A percentile compares a stretch with the other conserved stretches of the same genome.
Evolutionary conservation across 2,329 filamentous ascomycete species (phyloP).

Genomic region (Ophiocordyceps polyrhachis-furcata): DNA sequence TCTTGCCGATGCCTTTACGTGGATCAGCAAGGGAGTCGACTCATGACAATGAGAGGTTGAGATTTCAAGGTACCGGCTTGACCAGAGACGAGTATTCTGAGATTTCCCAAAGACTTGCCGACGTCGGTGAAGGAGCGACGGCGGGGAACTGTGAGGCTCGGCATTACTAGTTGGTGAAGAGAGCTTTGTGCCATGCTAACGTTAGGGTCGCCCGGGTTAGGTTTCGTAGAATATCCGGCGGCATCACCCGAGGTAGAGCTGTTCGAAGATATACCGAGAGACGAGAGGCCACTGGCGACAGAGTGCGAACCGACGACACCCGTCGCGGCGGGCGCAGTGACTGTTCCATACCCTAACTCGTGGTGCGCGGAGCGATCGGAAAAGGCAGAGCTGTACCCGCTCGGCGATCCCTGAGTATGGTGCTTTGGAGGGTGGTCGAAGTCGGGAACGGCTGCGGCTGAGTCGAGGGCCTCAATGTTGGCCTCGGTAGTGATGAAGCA

Average conservation of each 20-base stretch:
- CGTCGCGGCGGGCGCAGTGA: conserved; percentile 10
- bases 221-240: conserved; percentile 8
- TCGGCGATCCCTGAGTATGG: conserved; percentile 7
- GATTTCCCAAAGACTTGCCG: conserved; percentile 64
- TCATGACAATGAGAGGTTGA: background rate
- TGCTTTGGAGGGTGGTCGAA: conserved; percentile 2
- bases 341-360: conserved; percentile 5
- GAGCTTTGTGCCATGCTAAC: conserved; percentile 1
- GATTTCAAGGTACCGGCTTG: conserved; percentile 39
- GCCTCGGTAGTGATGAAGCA: conserved; percentile 18
- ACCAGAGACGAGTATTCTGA: conserved; percentile 80
- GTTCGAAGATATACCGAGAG: conserved; percentile 30
- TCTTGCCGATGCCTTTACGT: conserved; percentile 59
- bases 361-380: background rate
- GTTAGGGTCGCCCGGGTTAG: conserved; percentile 6
- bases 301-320: conserved; percentile 12
- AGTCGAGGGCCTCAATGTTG: conserved; percentile 12
- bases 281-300: conserved; percentile 28
- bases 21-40: background rate
- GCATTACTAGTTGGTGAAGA: conserved; percentile 85
- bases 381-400: background rate
- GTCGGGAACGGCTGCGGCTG: conserved; percentile 5
- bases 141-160: conserved; percentile 78
- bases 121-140: conserved; percentile 77
- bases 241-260: conserved; percentile 19